A percentile compares a stretch with the other conserved stretches of the same genome.
phyloP scores from a whole-genome alignment of 305 asterid genomes.

The Fraxinus nigra region DNA sequence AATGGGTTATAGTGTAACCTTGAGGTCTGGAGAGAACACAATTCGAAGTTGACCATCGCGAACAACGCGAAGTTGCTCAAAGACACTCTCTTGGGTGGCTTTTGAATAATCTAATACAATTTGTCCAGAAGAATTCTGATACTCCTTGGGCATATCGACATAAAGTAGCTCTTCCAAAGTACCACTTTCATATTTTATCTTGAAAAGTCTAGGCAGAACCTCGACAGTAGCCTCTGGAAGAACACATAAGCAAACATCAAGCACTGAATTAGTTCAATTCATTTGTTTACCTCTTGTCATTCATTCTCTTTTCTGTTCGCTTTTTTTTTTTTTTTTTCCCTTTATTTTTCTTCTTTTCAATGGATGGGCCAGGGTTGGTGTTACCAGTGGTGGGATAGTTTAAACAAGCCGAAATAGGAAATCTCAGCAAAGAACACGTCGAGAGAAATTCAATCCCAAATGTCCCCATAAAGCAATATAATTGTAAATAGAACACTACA shows the following conservation, averaged over 20 bases:
- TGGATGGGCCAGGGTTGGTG: not conserved
- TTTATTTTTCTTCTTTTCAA: not conserved
- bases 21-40: constrained; percentile 46
- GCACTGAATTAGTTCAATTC: not conserved
- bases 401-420: not conserved
- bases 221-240: constrained; percentile 46
- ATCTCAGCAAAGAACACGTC: not conserved
- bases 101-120: constrained; percentile 44
- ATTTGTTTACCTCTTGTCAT: not conserved
- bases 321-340: not conserved
- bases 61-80: constrained; percentile 43
- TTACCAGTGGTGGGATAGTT: not conserved
- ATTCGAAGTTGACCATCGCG: constrained; percentile 52
- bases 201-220: constrained; percentile 46
- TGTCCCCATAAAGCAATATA: constrained; percentile 2
- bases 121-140: constrained; percentile 38
- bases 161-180: constrained; percentile 37
- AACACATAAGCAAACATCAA: not conserved
- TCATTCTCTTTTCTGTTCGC: not conserved
- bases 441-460: not conserved
- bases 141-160: constrained; percentile 39
- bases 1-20: constrained; percentile 28
- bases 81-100: constrained; percentile 47
- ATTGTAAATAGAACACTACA: not conserved
- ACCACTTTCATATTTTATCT: constrained; percentile 46